These are phyloP conservation scores for Eragrostis curvula DNA, from an alignment of 176 grass and related monocot species.

Conservation along the genomic window DNA sequence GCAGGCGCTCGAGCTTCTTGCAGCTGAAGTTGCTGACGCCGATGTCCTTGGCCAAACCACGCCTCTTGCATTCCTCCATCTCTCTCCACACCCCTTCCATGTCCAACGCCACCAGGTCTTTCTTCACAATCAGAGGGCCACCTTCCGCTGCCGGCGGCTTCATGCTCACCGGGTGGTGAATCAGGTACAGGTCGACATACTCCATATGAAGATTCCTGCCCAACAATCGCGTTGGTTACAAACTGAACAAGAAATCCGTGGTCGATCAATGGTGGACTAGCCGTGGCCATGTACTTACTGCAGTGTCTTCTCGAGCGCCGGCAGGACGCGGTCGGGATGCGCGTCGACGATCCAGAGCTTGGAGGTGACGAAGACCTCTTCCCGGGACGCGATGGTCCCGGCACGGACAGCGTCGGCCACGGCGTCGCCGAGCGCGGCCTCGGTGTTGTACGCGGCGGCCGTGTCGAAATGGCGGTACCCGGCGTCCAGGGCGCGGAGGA, in stretches of 20 bases:
- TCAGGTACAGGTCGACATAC: slow-evolving; percentile 30
- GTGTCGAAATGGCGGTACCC: slow-evolving; percentile 58
- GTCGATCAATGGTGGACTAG: too few relatives aligned
- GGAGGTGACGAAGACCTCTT: slow-evolving; percentile 49
- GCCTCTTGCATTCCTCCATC: slow-evolving; percentile 39
- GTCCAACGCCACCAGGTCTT: neutral
- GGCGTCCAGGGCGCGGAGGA: slow-evolving; percentile 25
- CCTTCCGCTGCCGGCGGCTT: neutral
- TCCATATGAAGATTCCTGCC: slow-evolving; percentile 22
- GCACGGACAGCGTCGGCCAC: neutral
- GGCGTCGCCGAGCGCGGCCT: slow-evolving; percentile 32
- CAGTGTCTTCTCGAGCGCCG: slow-evolving; percentile 32
- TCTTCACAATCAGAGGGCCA: neutral
- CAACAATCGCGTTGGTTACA: neutral
- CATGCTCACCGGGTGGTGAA: slow-evolving; percentile 29
- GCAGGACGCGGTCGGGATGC: slow-evolving; percentile 15
- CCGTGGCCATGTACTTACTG: neutral
- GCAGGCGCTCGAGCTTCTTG: slow-evolving; percentile 29
- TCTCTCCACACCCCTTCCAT: slow-evolving; percentile 27
- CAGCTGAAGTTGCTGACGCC: slow-evolving; percentile 39
- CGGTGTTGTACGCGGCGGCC: slow-evolving; percentile 23
- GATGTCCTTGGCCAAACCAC: slow-evolving; percentile 22
- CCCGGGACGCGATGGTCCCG: neutral
- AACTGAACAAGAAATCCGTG: too few relatives aligned
- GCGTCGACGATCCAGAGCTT: slow-evolving; percentile 48